phyloP scores from a whole-genome alignment of 2,329 filamentous ascomycete species.

The Monosporascus ibericus region DNA sequence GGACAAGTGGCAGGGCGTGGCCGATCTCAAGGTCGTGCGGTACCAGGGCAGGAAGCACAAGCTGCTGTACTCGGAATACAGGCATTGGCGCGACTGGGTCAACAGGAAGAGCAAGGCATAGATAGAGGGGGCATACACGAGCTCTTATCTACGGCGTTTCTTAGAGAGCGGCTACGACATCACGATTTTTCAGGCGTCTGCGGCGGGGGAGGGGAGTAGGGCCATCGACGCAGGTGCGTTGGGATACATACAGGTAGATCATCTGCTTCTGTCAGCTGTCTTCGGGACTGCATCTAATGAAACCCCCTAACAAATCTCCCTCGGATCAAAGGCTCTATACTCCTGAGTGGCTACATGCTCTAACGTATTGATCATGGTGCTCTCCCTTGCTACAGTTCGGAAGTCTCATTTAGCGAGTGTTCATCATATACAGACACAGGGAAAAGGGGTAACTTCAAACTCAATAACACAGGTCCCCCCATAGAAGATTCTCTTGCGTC shows the following conservation, averaged over 20 bases:
- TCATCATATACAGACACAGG: too few relatives aligned
- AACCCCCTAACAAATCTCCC: too few relatives aligned
- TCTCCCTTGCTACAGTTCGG: too few relatives aligned
- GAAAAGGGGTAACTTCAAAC: too few relatives aligned
- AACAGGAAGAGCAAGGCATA: constrained; percentile 25
- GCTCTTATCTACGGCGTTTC: not conserved
- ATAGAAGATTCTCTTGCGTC: not conserved
- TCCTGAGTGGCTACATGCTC: too few relatives aligned
- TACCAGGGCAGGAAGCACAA: constrained; percentile 82
- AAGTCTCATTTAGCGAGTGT: too few relatives aligned
- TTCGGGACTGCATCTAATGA: not conserved
- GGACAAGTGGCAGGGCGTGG: constrained; percentile 73
- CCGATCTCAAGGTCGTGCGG: constrained; percentile 66
- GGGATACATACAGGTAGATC: not conserved
- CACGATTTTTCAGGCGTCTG: not conserved
- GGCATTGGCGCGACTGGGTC: constrained; percentile 73
- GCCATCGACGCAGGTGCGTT: not conserved
- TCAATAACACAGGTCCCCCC: too few relatives aligned
- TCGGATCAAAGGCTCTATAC: too few relatives aligned
- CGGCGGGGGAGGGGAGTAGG: not conserved
- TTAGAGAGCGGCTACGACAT: not conserved
- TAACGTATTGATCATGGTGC: too few relatives aligned
- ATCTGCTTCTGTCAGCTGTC: not conserved
- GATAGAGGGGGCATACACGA: constrained; percentile 1
- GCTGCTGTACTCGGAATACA: constrained; percentile 67